Evolutionary conservation across 2,329 filamentous ascomycete genomes (phyloP).

Genomic region (Corynespora cassiicola): DNA sequence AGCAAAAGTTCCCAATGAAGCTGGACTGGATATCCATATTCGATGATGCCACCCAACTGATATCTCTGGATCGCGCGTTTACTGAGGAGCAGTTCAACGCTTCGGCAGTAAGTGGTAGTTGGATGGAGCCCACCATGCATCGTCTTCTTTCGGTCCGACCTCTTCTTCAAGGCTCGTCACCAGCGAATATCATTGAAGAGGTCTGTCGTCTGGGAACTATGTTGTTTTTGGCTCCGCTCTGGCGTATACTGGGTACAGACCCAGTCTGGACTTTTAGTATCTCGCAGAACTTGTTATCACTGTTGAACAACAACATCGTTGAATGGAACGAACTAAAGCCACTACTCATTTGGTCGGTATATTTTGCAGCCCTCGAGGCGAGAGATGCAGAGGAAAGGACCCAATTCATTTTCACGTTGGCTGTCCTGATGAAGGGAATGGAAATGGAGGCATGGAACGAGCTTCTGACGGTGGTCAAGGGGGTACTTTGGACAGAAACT

Average conservation of each 20-base stretch:
- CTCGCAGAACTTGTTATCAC: constrained; percentile 25
- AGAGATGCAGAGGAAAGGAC: constrained; percentile 26
- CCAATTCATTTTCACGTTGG: constrained; percentile 34
- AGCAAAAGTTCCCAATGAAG: constrained; percentile 52
- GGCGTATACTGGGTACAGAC: constrained; percentile 29
- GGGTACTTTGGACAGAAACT: constrained; percentile 39
- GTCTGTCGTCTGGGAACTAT: constrained; percentile 36
- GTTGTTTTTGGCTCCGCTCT: constrained; percentile 34
- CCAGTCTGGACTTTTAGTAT: constrained; percentile 32
- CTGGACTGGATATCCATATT: constrained; percentile 37
- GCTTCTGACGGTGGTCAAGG: constrained; percentile 30
- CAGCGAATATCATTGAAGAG: constrained; percentile 32
- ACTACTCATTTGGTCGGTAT: constrained; percentile 32
- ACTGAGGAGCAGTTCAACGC: constrained; percentile 26
- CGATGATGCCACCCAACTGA: constrained; percentile 31
- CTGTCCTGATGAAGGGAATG: constrained; percentile 28
- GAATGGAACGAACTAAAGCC: constrained; percentile 37
- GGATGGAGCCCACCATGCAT: constrained; percentile 35
- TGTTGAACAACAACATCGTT: constrained; percentile 26
- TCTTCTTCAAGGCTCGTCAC: constrained; percentile 15
- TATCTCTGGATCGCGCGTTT: constrained; percentile 31
- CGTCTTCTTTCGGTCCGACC: constrained; percentile 33
- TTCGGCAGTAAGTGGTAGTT: no score
- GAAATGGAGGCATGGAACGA: constrained; percentile 27
- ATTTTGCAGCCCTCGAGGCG: constrained; percentile 35